phyloP scores from a whole-genome alignment of 2,329 filamentous ascomycete genomes.

The Neofusicoccum laricinum region DNA sequence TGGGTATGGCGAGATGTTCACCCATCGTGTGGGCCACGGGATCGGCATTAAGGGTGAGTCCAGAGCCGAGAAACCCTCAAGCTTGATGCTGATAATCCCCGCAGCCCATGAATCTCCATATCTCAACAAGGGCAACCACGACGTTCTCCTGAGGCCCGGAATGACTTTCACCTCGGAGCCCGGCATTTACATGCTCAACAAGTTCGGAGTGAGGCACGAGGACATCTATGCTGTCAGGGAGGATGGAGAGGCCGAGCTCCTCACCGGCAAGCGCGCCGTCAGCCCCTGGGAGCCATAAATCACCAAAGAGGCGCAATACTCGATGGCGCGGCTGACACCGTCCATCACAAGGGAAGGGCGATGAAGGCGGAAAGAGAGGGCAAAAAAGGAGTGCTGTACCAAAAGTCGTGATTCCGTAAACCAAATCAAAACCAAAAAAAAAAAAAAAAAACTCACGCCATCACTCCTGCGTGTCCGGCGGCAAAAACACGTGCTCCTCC shows the following conservation, averaged over 20 bases:
- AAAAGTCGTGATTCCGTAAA: neutral
- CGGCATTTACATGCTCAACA: constrained; percentile 58
- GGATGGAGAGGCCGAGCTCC: constrained; percentile 52
- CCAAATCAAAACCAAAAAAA: neutral
- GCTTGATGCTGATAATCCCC: neutral
- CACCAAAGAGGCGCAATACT: neutral
- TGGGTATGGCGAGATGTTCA: constrained; percentile 59
- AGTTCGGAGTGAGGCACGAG: constrained; percentile 62
- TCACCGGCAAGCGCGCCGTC: constrained; percentile 53
- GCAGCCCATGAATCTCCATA: constrained; percentile 62
- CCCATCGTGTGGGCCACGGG: constrained; percentile 61
- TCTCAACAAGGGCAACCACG: constrained; percentile 60
- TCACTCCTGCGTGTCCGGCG: constrained; percentile 30
- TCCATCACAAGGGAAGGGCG: too few species aligned
- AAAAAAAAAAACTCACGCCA: neutral
- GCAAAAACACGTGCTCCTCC: constrained; percentile 24
- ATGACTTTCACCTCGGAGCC: constrained; percentile 66
- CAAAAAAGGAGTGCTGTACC: neutral
- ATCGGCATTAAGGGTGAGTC: constrained; percentile 58
- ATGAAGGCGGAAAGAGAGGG: neutral
- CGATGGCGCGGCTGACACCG: too few species aligned
- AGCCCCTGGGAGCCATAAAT: constrained; percentile 53
- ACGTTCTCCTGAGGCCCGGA: constrained; percentile 47
- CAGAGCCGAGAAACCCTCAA: neutral
- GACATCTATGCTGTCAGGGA: constrained; percentile 59